Conservation (phyloP, 2,329 filamentous ascomycete species). For the Cryphonectria carpinicola region DNA sequence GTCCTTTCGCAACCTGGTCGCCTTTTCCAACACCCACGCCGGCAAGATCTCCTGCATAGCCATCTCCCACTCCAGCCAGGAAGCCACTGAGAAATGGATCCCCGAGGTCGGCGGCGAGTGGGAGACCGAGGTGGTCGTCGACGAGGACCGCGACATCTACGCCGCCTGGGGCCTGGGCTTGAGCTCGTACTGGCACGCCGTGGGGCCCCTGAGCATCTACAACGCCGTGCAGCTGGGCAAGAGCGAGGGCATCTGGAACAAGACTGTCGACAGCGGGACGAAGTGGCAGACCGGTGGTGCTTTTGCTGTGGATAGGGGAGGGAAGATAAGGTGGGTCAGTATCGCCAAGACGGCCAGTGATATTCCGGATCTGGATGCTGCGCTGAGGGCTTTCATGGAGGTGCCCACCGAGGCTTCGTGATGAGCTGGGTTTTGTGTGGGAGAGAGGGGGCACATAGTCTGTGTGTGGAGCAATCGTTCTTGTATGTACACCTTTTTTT, state of each 20-base stretch:
- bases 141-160: constrained; percentile 63
- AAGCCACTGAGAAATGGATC: constrained; percentile 61
- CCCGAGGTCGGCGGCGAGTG: constrained; percentile 60
- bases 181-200: constrained; percentile 63
- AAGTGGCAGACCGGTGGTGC: constrained; percentile 71
- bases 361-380: constrained; percentile 56
- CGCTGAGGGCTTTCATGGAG: constrained; percentile 36
- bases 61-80: constrained; percentile 61
- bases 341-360: constrained; percentile 55
- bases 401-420: constrained; percentile 16
- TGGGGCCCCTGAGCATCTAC: constrained; percentile 62
- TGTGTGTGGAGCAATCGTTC: background rate
- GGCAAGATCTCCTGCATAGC: constrained; percentile 60
- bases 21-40: constrained; percentile 53
- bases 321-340: constrained; percentile 56
- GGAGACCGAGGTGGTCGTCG: constrained; percentile 62
- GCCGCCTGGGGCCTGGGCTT: constrained; percentile 68
- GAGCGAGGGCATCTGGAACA: constrained; percentile 68
- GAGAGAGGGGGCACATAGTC: too few relatives aligned
- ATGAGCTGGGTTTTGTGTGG: background rate
- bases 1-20: constrained; percentile 59
- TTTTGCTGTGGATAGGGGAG: constrained; percentile 61
- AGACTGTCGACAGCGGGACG: constrained; percentile 66
- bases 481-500: background rate
- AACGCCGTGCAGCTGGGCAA: constrained; percentile 61